Conservation (phyloP, 164 flowering plant genomes). For the Echeveria elegans region DNA sequence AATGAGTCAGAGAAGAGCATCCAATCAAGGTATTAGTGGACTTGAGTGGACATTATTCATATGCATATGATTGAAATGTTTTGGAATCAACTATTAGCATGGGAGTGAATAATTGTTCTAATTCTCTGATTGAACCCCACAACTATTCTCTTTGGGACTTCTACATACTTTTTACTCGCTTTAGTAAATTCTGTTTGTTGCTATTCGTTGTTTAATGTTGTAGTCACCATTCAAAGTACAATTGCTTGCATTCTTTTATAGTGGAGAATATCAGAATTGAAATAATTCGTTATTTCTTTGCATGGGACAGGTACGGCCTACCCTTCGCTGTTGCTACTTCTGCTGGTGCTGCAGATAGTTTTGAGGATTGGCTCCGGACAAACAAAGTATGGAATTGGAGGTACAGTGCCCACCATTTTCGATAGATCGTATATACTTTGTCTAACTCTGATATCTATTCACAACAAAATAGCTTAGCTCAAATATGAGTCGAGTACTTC, state of each 20-base stretch:
- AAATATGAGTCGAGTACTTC: background rate
- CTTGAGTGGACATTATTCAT: slow-evolving; percentile 2
- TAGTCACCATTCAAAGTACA: background rate
- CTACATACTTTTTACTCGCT: background rate
- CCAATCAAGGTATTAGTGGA: background rate
- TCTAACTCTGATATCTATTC: background rate
- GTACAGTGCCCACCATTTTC: background rate
- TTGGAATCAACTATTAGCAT: slow-evolving; percentile 1
- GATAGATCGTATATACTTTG: background rate
- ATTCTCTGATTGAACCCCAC: background rate
- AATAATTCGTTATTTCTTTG: background rate
- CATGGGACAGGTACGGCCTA: too few relatives aligned
- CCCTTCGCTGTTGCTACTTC: background rate
- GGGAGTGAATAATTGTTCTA: background rate
- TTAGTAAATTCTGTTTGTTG: slow-evolving; percentile 2
- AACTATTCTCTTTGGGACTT: background rate
- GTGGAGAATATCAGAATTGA: background rate
- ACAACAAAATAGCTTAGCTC: slow-evolving; percentile 5
- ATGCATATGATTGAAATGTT: background rate
- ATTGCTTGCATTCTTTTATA: background rate
- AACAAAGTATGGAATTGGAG: background rate
- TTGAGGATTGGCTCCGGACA: background rate
- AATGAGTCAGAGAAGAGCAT: background rate
- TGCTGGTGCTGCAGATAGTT: background rate
- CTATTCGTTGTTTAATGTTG: background rate